Conservation (phyloP, 805 yeast species). For the Spathaspora passalidarum region DNA sequence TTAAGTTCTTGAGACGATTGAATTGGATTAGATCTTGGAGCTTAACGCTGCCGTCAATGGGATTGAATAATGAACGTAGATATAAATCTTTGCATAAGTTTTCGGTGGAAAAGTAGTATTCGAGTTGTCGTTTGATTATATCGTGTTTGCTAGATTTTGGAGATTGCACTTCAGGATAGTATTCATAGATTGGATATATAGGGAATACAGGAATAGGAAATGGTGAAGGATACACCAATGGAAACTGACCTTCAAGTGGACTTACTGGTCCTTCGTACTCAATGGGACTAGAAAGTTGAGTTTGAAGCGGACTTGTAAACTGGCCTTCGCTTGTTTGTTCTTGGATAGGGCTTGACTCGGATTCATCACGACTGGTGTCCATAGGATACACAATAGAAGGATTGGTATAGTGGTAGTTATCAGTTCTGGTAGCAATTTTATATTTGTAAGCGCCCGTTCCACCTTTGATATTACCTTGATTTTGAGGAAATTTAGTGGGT, state of each 20-base stretch:
- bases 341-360: no score
- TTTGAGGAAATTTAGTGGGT: slow-evolving; percentile 8
- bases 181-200: neutral
- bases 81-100: slow-evolving; percentile 20
- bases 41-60: slow-evolving; percentile 14
- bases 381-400: neutral
- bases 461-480: neutral
- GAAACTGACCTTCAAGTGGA: neutral
- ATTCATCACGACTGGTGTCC: no score
- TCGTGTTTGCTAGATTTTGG: neutral
- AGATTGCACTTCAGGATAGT: neutral
- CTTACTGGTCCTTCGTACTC: no score
- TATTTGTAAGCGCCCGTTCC: slow-evolving; percentile 2
- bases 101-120: slow-evolving; percentile 20
- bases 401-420: neutral
- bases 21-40: slow-evolving; percentile 15
- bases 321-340: no score
- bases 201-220: neutral
- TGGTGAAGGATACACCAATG: neutral
- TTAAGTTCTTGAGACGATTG: slow-evolving; percentile 14
- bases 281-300: neutral
- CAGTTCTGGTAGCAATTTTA: slow-evolving; percentile 1
- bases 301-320: neutral
- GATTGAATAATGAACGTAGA: slow-evolving; percentile 16
- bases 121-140: slow-evolving; percentile 14